Conservation (phyloP, 495 filamentous ascomycete species). For the Neurospora sp. region DNA sequence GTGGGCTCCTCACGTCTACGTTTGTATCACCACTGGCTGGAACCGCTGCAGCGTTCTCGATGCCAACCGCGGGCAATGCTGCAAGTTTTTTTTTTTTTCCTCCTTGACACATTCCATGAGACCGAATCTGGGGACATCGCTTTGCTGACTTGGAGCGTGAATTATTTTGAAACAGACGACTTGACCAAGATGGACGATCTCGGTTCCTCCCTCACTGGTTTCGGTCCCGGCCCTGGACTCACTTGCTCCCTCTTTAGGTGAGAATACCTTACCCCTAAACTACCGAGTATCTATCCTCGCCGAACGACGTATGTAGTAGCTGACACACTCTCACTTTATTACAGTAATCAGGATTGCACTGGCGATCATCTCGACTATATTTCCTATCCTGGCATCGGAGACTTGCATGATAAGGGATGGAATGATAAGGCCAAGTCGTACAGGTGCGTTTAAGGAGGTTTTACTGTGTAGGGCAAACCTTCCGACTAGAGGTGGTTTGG, state of each 20-base stretch:
- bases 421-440: neutral
- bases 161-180: too few species aligned
- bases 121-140: neutral
- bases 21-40: neutral
- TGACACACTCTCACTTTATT: neutral
- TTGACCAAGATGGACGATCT: neutral
- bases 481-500: too few species aligned
- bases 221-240: neutral
- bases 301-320: neutral
- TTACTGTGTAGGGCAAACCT: too few species aligned
- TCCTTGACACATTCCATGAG: neutral
- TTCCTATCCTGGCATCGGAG: neutral
- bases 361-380: neutral
- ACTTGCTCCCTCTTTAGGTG: neutral
- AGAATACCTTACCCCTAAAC: neutral
- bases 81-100: neutral
- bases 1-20: neutral
- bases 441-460: neutral
- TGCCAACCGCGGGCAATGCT: neutral
- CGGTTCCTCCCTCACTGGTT: neutral
- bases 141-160: neutral
- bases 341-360: neutral
- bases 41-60: neutral
- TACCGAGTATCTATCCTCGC: too few species aligned
- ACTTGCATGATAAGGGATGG: neutral